Evolutionary conservation across 345 rosid genomes (phyloP), one percentile per base, ranked within the genome.

Genomic region (Eucalyptus virginea): DNA sequence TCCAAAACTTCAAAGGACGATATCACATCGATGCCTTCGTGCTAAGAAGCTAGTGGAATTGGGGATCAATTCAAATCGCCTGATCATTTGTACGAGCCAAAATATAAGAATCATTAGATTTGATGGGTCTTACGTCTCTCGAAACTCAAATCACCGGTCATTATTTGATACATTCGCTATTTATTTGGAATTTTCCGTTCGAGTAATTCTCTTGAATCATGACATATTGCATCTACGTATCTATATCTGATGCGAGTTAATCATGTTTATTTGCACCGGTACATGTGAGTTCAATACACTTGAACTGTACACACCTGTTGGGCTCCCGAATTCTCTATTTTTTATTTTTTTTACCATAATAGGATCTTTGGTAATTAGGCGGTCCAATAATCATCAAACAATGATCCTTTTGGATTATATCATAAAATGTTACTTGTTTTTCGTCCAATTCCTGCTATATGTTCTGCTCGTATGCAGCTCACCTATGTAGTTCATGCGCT

Each of bases 281-380:
- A 5, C 16, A 44, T 34, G 42, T 9, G 81, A 69, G 24, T 69
- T 34, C 24, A 34, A 34, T 69, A 28, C 69, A 28, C 69, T 60
- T 1, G 7, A 13, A 12, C 2, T 60, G 32, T 28, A 6, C 1
- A n/a, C 34, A 8, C 77, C 10, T 4, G 4, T 8, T 8, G 37
- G 8, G 34, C 77, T 65, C 37, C 19, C 19, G 5, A 30, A 65
- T 65, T 30, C 72, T 65, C 18, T 62, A 62, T 28, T 30, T 62
- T 13, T 60, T 18, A 6, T 50, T 49, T 6, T 3, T 52, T 30
- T 15, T 26, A 11, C n/a, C 16, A 65, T 15, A 16, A n/a, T n/a
- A n/a, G 77, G 77, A 16, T n/a, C 37, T n/a, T 65, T 65, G 15
- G 18, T 32, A n/a, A 65, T 65, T n/a, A n/a, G 77, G 40, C 18